phyloP scores from a whole-genome alignment of 2,329 filamentous ascomycete species.

The Trichophyton mentagrophytes region DNA sequence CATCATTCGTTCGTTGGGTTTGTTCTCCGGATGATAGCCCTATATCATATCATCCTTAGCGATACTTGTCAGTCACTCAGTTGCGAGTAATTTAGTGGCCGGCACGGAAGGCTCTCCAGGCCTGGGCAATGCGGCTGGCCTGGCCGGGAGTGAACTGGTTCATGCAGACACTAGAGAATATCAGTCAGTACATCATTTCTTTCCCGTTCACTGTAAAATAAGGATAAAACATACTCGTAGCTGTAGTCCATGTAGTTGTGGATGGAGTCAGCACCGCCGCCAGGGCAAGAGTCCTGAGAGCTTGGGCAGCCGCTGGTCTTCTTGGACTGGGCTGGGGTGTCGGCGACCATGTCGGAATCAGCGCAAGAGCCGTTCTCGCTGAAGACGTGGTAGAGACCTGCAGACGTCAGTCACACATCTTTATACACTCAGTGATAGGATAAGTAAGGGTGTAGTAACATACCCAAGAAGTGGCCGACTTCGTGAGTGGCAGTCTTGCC shows the following conservation, averaged over 20 bases:
- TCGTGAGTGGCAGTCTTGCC: constrained; percentile 23
- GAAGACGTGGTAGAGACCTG: constrained; percentile 22
- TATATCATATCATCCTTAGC: background rate
- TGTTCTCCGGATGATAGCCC: background rate
- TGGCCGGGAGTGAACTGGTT: constrained; percentile 21
- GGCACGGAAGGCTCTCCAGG: constrained; percentile 15
- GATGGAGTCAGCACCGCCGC: constrained; percentile 20
- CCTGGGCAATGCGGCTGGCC: constrained; percentile 17
- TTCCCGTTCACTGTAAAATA: background rate
- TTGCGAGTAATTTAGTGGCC: constrained; percentile 8
- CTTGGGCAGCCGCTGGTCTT: constrained; percentile 18
- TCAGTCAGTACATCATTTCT: background rate
- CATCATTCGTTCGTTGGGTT: background rate
- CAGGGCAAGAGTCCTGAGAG: constrained; percentile 20
- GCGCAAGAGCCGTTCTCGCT: constrained; percentile 17
- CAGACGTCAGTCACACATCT: background rate
- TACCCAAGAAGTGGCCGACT: constrained; percentile 24
- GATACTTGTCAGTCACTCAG: background rate
- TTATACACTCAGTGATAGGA: background rate
- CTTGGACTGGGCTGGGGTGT: constrained; percentile 20
- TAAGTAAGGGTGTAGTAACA: background rate
- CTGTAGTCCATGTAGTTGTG: constrained; percentile 27
- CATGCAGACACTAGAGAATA: constrained; percentile 13
- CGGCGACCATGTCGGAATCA: constrained; percentile 18
- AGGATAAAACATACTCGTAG: constrained; percentile 12